Conservation (phyloP, 2,329 filamentous ascomycete genomes). For the Alternaria burnsii region DNA sequence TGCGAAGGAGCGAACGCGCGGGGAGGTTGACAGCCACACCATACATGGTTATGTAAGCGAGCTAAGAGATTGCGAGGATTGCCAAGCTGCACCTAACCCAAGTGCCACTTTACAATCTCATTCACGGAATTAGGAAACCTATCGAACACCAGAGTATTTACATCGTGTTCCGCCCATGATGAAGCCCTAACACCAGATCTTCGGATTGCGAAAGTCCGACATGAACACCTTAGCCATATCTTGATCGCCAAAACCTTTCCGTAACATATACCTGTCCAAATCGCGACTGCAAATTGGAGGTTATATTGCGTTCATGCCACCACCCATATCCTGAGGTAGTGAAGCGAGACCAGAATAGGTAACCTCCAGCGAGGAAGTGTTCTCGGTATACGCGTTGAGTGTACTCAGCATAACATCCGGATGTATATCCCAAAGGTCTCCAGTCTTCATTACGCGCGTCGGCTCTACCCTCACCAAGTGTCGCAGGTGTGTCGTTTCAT, state of each 20-base stretch:
- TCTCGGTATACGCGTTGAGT: conserved; percentile 5
- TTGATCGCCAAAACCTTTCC: not conserved
- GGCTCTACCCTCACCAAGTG: not conserved
- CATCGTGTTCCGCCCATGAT: not conserved
- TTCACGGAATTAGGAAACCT: too few species aligned
- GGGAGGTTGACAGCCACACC: not conserved
- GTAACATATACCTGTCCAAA: not conserved
- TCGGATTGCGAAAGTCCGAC: not conserved
- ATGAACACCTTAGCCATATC: not conserved
- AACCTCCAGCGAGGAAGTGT: not conserved
- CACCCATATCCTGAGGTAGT: not conserved
- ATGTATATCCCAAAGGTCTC: not conserved
- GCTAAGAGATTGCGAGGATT: not conserved
- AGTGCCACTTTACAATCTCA: too few species aligned
- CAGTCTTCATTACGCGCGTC: not conserved
- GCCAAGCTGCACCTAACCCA: not conserved
- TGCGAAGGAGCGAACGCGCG: conserved; percentile 4
- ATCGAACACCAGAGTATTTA: not conserved
- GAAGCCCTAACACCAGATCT: not conserved
- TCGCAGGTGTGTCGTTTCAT: conserved; percentile 1
- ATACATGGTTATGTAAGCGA: not conserved
- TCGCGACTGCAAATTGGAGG: not conserved
- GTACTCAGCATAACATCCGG: not conserved
- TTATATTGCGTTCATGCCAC: not conserved
- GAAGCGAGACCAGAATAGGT: not conserved